Percentiles rank a stretch among this genome's conserved stretches.
Conservation (phyloP, 2,329 filamentous ascomycete genomes). For the Apiospora hydei region DNA sequence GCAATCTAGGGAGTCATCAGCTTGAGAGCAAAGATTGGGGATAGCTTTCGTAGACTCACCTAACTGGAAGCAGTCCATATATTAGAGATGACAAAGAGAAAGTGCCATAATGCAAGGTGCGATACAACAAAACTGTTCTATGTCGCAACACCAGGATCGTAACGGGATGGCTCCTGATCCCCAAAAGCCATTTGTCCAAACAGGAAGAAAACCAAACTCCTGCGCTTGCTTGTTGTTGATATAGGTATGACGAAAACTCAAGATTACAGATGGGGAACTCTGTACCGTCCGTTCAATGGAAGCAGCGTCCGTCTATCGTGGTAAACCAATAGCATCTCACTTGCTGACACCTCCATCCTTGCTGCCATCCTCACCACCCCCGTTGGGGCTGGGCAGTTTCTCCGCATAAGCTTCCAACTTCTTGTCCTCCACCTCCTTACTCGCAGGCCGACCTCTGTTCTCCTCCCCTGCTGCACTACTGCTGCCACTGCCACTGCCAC, state of each 20-base stretch:
- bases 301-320: neutral
- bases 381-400: conserved; percentile 40
- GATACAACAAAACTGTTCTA: no score
- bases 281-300: neutral
- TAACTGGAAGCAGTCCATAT: no score
- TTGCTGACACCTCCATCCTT: neutral
- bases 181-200: neutral
- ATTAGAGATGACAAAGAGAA: no score
- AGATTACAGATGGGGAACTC: neutral
- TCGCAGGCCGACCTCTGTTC: conserved; percentile 23
- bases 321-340: neutral
- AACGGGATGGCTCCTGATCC: no score
- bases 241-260: neutral
- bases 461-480: neutral
- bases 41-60: no score
- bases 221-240: neutral
- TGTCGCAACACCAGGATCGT: no score
- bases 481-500: neutral
- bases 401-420: conserved; percentile 38
- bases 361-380: conserved; percentile 19
- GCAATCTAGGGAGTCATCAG: no score
- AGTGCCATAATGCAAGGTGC: no score
- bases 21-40: no score
- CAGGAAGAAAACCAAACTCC: conserved; percentile 11
- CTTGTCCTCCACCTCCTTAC: conserved; percentile 29